Base-by-base conservation (phyloP, 345 rosid species). In the Salix exigua region DNA sequence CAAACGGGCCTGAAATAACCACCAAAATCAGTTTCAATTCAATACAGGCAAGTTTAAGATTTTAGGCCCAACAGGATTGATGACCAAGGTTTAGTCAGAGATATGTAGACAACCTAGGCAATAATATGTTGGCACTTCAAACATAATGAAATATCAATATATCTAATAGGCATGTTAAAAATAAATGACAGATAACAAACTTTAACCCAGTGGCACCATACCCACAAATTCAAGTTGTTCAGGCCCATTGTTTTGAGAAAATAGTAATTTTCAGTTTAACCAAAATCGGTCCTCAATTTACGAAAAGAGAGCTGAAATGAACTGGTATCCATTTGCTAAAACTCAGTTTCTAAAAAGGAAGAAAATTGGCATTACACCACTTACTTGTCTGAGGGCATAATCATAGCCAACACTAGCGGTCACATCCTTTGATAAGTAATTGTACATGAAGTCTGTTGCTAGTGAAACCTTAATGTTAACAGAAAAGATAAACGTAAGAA, bases 331-430 rank as follows among this genome's bases (percentile, higher is more conserved):
- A 77, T 62, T 16, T 28, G 26, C 10, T n/a, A 31, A 21, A 62
- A 40, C 3, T 67, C 23, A 25, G 25, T 23, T 44, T 69, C 48
- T 28, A 60, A 18, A 50, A 33, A 23, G 71, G 18, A 25, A 38
- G 65, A 53, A 58, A 62, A 70, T 60, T 48, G 73, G 19, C 70
- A 78, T 31, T 21, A 67, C 21, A 42, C 58, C 28, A 71, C 55
- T 82, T 91, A 96, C 99, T 89, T 96, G 99, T 92, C 99, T 82
- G 33, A 96, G 94, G 66, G 91, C 85, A 91, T 93, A 96, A 88
- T 96, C 99, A 79, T 96, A 96, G 42, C 99, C 97, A 31, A 91
- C 88, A 86, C 94, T 96, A 70, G 98, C 86, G 33, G 97, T 90
- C 62, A 84, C 98, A 74, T 96, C 99, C 81, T 82, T 89, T 83